Base-by-base conservation (phyloP, 208 protist species). In the Trypanosoma rangeli region DNA sequence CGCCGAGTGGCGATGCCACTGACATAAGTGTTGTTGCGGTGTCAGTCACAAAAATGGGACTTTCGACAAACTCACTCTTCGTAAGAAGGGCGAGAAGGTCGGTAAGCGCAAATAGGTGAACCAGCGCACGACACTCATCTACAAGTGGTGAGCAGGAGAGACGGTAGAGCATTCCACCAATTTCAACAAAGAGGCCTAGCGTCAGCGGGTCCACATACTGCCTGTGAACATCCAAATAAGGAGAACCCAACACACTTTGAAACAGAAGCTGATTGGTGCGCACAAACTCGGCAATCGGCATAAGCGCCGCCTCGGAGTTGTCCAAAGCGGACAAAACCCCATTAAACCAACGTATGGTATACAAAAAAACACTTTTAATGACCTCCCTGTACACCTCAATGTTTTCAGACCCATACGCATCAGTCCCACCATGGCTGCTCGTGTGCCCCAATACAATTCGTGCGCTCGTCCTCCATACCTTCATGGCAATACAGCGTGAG, bases 381-480 rank as follows among this genome's bases (percentile, higher is more conserved):
- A 91, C 78, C 54, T 89, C 80, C 63, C 80, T 85, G 68, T 89
- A 85, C 60, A 82, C 77, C 53, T 87, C 87, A 48, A 80, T 75
- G 28, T 74, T 59, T 28, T 76, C 64, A 29, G 59, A 64, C 7
- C 65, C n/a, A 60, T 64, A 73, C 24, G 63, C 37, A 15, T 68
- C 58, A 39, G 59, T 18, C 35, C 59, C 66, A 31, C 61, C 37
- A 35, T 18, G 5, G 9, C 29, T 58, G 15, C 77, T 74, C 3
- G 58, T 69, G 68, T 87, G 82, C 29, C 84, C 86, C 18, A 92
- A 57, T 24, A 86, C 65, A 57, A 90, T 74, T 44, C 89, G 82
- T 35, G 78, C 74, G 64, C 79, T 82, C 53, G 76, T 77, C 55
- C 62, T 74, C 89, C 89, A 94, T 26, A 77, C 71, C 50, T 82